Evolutionary conservation across 768 basidiomycete species (phyloP).

Genomic region (Pholiota microspora): DNA sequence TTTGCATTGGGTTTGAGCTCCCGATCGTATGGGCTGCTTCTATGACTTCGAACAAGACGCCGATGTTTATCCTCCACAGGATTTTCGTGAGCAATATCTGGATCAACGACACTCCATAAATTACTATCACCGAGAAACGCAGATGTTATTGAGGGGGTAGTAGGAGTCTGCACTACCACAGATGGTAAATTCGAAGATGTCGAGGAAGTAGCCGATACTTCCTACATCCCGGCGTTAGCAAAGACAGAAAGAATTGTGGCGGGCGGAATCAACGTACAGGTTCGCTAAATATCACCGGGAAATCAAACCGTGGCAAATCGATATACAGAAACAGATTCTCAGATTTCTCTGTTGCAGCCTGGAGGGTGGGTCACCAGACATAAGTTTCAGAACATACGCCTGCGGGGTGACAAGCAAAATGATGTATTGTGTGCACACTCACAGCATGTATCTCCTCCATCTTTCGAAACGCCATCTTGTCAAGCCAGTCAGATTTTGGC

Average conservation of each 20-base stretch:
- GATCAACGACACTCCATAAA: constrained; percentile 88
- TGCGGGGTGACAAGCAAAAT: not conserved
- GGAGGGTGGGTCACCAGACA: not conserved
- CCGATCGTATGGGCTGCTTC: constrained; percentile 91
- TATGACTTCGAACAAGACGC: constrained; percentile 88
- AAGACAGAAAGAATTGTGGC: not conserved
- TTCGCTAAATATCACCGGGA: constrained; percentile 95
- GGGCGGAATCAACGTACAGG: constrained; percentile 47
- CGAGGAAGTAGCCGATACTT: constrained; percentile 28
- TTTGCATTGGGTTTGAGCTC: constrained; percentile 97
- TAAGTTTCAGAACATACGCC: not conserved
- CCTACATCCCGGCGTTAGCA: constrained; percentile 14
- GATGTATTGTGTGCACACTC: constrained; percentile 21
- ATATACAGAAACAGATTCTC: constrained; percentile 95
- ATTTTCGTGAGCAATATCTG: constrained; percentile 89
- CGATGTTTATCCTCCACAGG: constrained; percentile 98
- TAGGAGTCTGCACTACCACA: constrained; percentile 39
- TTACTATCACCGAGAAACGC: constrained; percentile 63
- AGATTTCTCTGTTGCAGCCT: constrained; percentile 91
- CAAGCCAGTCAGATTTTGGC: constrained; percentile 93
- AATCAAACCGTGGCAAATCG: constrained; percentile 94
- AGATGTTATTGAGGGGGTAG: constrained; percentile 43
- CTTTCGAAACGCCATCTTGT: constrained; percentile 88
- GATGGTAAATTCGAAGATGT: constrained; percentile 38
- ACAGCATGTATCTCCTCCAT: constrained; percentile 96